Conservation (phyloP, 148 eudicot species). For the Fagopyrum esculentum region DNA sequence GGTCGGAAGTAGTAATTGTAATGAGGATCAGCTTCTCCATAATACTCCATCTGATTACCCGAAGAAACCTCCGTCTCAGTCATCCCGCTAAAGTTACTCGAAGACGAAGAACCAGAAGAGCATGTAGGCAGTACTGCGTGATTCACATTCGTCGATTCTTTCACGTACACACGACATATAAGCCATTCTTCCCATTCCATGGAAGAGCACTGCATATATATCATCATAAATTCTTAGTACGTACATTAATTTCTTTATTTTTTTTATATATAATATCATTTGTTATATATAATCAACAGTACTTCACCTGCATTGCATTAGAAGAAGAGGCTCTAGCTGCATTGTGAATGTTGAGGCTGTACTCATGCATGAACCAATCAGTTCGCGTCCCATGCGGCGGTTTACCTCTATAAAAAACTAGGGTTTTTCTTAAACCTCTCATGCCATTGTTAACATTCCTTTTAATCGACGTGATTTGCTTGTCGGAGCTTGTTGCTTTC, state of each 20-base stretch:
- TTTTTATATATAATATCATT: neutral
- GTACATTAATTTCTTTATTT: neutral
- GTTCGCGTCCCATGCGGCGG: conserved; percentile 81
- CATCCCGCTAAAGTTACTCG: neutral
- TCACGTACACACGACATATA: neutral
- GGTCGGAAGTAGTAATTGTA: conserved; percentile 3
- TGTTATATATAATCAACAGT: neutral
- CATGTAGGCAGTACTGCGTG: neutral
- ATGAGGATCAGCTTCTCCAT: neutral
- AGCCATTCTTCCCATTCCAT: conserved; percentile 10
- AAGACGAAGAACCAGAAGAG: conserved; percentile 3
- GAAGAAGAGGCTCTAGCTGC: neutral
- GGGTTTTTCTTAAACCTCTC: conserved; percentile 76
- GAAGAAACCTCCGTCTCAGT: conserved; percentile 3
- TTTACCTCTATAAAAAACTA: conserved; percentile 84
- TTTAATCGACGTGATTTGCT: conserved; percentile 25
- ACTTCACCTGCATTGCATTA: conserved; percentile 11
- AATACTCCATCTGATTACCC: neutral
- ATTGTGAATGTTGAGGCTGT: conserved; percentile 35
- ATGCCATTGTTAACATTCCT: conserved; percentile 16
- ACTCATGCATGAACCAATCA: conserved; percentile 95
- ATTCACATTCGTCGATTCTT: neutral
- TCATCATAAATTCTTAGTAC: neutral
- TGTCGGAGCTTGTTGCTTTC: conserved; percentile 90
- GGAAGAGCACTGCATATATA: neutral